Evolutionary conservation across 1,284 basidiomycete species (phyloP).

Genomic region (Bjerkandera adusta): DNA sequence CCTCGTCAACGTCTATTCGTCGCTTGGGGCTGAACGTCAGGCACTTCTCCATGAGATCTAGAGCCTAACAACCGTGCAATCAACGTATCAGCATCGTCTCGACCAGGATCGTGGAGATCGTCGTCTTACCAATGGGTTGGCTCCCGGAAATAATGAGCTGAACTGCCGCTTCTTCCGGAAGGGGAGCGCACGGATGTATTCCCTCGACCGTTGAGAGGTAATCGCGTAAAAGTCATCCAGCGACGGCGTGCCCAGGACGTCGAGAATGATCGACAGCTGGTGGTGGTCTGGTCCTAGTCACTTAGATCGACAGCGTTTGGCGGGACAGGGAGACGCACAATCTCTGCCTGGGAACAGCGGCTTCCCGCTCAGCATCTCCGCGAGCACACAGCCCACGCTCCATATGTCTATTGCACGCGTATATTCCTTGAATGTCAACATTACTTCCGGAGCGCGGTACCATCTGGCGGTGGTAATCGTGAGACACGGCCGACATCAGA

Average conservation of each 20-base stretch:
- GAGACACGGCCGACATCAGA: neutral
- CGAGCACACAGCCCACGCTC: conserved; percentile 91
- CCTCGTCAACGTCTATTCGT: conserved; percentile 88
- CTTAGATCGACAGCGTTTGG: conserved; percentile 34
- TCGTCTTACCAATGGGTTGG: conserved; percentile 65
- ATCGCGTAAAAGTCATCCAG: conserved; percentile 94
- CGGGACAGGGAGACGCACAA: conserved; percentile 39
- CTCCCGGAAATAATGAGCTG: conserved; percentile 71
- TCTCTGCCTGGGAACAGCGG: conserved; percentile 90
- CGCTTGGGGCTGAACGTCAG: conserved; percentile 91
- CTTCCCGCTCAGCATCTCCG: conserved; percentile 90
- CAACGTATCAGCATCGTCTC: neutral
- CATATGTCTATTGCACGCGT: conserved; percentile 92
- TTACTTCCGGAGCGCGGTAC: conserved; percentile 94
- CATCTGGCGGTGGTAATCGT: conserved; percentile 50
- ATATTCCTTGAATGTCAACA: conserved; percentile 95
- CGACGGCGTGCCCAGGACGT: conserved; percentile 87
- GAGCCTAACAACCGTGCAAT: conserved; percentile 42
- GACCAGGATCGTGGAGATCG: conserved; percentile 1
- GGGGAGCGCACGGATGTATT: conserved; percentile 91
- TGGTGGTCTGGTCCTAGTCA: conserved; percentile 81
- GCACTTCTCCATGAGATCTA: conserved; percentile 88
- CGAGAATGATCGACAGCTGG: conserved; percentile 84
- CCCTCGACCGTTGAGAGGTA: conserved; percentile 80
- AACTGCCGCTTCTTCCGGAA: conserved; percentile 88